Evolutionary conservation across 179 eudicot species (phyloP).

Genomic region (Silene coronaria): DNA sequence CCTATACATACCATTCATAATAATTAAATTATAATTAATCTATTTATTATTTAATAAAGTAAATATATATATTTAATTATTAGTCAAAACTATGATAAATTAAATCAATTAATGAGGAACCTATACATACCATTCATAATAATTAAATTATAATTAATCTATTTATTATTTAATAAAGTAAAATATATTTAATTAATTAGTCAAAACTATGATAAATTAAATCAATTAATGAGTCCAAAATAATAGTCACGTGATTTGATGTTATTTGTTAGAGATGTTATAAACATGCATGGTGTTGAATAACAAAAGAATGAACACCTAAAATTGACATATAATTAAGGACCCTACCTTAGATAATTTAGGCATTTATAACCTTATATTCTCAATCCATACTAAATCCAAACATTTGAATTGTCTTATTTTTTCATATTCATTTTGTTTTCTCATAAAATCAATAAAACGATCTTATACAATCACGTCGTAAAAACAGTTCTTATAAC

Average conservation of each 20-base stretch:
- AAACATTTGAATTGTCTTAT: slow-evolving; percentile 15
- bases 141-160: neutral
- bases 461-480: no score
- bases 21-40: neutral
- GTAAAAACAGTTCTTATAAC: no score
- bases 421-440: neutral
- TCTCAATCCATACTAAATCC: slow-evolving; percentile 22
- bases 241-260: slow-evolving; percentile 35
- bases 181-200: neutral
- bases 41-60: neutral
- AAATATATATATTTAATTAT: neutral
- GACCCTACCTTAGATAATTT: slow-evolving; percentile 28
- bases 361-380: slow-evolving; percentile 35
- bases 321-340: slow-evolving; percentile 19
- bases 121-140: slow-evolving; percentile 31
- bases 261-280: slow-evolving; percentile 16
- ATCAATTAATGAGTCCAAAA: slow-evolving; percentile 18
- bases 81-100: neutral
- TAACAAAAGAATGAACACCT: slow-evolving; percentile 10
- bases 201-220: neutral
- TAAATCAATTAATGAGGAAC: slow-evolving; percentile 29
- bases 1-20: slow-evolving; percentile 36
- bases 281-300: neutral
- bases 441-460: no score
- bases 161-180: neutral